Percentiles rank a stretch among this genome's conserved stretches.
phyloP scores from a whole-genome alignment of 345 rosid genomes.

The Geranium brycei region DNA sequence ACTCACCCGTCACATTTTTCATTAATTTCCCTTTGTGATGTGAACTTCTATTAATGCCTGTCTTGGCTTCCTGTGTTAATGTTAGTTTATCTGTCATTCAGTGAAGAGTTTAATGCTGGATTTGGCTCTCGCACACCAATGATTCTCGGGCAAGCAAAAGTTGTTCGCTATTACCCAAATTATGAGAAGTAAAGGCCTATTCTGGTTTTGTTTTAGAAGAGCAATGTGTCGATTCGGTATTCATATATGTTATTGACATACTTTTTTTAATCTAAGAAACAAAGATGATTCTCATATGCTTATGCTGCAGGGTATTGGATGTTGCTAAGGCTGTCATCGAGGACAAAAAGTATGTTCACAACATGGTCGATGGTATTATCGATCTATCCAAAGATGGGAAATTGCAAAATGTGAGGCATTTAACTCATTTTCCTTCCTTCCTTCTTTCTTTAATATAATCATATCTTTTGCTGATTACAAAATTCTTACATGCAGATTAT shows the following conservation, averaged over 20 bases:
- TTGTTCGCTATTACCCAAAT: conserved; percentile 69
- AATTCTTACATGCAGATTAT: conserved; percentile 38
- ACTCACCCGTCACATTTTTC: background rate
- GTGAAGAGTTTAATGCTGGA: conserved; percentile 91
- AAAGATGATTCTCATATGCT: background rate
- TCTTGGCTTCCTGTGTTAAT: background rate
- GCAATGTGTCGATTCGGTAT: background rate
- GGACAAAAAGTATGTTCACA: conserved; percentile 53
- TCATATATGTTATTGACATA: background rate
- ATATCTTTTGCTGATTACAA: too few relatives aligned
- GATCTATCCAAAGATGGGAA: conserved; percentile 54
- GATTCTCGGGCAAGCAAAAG: conserved; percentile 86
- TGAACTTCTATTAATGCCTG: background rate
- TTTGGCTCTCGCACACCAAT: conserved; percentile 95
- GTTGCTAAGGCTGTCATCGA: conserved; percentile 64
- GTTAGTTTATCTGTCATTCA: conserved; percentile 20
- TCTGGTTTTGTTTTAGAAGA: background rate
- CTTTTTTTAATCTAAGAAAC: background rate
- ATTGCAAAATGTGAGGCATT: conserved; percentile 48
- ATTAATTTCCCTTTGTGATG: background rate
- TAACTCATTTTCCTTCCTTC: conserved; percentile 1
- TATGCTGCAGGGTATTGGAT: conserved; percentile 49
- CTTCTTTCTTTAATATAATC: background rate
- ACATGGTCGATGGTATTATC: conserved; percentile 49
- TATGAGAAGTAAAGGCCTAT: conserved; percentile 46